Percentiles rank a stretch among this genome's conserved stretches.
These are phyloP conservation scores for Coffea canephora DNA, from an alignment of 257 asterid genomes.

Conservation along the genomic window DNA sequence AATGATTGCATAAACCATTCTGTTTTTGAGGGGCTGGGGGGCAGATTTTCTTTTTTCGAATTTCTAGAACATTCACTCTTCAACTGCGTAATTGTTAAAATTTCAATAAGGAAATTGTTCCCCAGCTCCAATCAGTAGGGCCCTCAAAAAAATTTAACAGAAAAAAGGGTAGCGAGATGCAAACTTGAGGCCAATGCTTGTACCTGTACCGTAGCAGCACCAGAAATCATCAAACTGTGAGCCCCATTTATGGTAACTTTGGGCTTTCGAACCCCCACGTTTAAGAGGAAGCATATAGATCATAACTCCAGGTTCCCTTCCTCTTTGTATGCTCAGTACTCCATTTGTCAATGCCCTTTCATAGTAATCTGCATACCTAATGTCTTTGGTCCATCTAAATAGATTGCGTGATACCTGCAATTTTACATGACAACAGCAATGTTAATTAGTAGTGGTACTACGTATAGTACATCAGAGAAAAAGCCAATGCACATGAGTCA, in stretches of 20 bases:
- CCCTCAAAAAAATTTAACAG: not conserved
- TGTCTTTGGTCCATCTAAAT: constrained; percentile 88
- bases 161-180: not conserved
- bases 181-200: constrained; percentile 10
- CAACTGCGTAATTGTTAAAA: not conserved
- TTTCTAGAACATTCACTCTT: not conserved
- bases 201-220: constrained; percentile 99
- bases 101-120: not conserved
- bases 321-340: constrained; percentile 84
- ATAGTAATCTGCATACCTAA: constrained; percentile 84
- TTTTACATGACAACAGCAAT: constrained; percentile 8
- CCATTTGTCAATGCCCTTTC: constrained; percentile 92
- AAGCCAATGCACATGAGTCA: not conserved
- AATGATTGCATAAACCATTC: not conserved
- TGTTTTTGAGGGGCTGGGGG: not conserved
- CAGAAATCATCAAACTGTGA: constrained; percentile 64
- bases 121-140: not conserved
- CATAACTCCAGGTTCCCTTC: constrained; percentile 84
- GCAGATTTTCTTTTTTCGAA: not conserved
- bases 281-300: constrained; percentile 84
- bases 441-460: constrained; percentile 6
- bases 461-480: not conserved
- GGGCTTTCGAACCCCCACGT: constrained; percentile 79
- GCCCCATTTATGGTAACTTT: constrained; percentile 81
- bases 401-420: constrained; percentile 77